phyloP scores from a whole-genome alignment of 2,329 filamentous ascomycete species.

The Trichoderma gracile region DNA sequence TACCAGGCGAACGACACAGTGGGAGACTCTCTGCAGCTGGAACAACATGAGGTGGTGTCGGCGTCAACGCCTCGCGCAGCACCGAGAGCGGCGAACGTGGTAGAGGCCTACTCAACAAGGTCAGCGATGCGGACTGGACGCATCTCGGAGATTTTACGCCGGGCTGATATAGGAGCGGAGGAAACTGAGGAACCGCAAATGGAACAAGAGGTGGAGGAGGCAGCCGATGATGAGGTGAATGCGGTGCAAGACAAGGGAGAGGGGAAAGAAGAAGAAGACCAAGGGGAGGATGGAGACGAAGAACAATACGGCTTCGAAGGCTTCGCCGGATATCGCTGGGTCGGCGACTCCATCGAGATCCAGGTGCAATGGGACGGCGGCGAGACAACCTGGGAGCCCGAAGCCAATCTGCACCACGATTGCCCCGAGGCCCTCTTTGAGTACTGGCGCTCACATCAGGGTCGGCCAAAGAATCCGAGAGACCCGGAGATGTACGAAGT shows the following conservation, averaged over 20 bases:
- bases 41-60: slow-evolving; percentile 6
- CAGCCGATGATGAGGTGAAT: background rate
- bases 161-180: slow-evolving; percentile 3
- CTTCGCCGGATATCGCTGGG: slow-evolving; percentile 37
- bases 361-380: slow-evolving; percentile 38
- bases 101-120: background rate
- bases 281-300: background rate
- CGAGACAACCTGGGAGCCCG: slow-evolving; percentile 39
- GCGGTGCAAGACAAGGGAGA: background rate
- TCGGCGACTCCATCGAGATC: slow-evolving; percentile 35
- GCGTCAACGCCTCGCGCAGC: slow-evolving; percentile 9
- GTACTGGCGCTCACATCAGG: slow-evolving; percentile 38
- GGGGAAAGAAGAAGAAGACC: background rate
- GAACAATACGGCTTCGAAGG: slow-evolving; percentile 30
- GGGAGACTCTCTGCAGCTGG: slow-evolving; percentile 4
- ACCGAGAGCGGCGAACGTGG: background rate
- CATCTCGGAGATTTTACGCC: slow-evolving; percentile 1
- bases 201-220: background rate
- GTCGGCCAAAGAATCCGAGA: slow-evolving; percentile 38
- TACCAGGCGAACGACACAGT: background rate
- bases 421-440: slow-evolving; percentile 36
- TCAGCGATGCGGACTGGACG: background rate
- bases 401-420: slow-evolving; percentile 39
- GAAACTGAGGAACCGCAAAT: background rate
- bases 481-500: slow-evolving; percentile 38